Evolutionary conservation across 441 rosid species (phyloP).

Genomic region (Eutrema salsugineum): DNA sequence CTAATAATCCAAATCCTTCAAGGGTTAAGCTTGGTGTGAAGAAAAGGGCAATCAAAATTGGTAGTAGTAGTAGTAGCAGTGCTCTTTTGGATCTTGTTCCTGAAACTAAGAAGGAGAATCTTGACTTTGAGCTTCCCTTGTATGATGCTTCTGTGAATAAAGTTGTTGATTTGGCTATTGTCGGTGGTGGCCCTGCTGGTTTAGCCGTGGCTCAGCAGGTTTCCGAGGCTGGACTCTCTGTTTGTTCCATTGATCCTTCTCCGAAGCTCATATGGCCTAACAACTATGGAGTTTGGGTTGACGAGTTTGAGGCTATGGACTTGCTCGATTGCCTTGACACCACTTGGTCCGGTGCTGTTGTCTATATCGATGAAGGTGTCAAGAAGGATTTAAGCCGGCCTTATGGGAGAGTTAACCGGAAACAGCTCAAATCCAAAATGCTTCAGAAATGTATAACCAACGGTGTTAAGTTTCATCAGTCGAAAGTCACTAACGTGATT

Average conservation of each 20-base stretch:
- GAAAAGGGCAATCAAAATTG: constrained; percentile 23
- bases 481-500: constrained; percentile 81
- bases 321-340: constrained; percentile 89
- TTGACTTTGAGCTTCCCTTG: constrained; percentile 79
- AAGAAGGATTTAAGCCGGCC: constrained; percentile 75
- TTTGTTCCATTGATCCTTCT: constrained; percentile 79
- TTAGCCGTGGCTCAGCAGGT: constrained; percentile 95
- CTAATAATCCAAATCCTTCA: constrained; percentile 32
- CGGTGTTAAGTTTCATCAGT: constrained; percentile 88
- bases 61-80: constrained; percentile 16
- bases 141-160: constrained; percentile 59
- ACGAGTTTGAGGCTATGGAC: constrained; percentile 96
- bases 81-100: constrained; percentile 90
- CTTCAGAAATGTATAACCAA: constrained; percentile 75
- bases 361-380: constrained; percentile 48
- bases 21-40: constrained; percentile 31
- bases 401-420: constrained; percentile 90
- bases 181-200: constrained; percentile 98
- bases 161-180: constrained; percentile 81
- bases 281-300: constrained; percentile 98
- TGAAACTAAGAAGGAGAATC: constrained; percentile 80
- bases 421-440: constrained; percentile 89
- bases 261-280: constrained; percentile 95
- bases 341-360: constrained; percentile 92
- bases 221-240: constrained; percentile 87